phyloP scores from a whole-genome alignment of 2,329 filamentous ascomycete species.

The Myrmaecium sp. region DNA sequence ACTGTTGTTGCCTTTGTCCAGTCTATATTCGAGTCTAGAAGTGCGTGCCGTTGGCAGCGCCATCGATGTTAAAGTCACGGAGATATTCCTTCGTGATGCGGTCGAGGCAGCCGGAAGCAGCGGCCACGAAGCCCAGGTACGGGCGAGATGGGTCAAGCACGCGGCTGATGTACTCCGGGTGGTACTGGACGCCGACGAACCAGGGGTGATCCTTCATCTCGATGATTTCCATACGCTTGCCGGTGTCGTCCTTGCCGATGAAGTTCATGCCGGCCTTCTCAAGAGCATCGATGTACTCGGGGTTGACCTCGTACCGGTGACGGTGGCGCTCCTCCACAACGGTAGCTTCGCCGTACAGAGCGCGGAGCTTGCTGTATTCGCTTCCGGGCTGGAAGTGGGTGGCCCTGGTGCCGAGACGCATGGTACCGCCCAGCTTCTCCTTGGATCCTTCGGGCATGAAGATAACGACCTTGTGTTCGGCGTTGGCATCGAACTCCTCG shows the following conservation, averaged over 20 bases:
- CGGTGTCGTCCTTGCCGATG: constrained; percentile 62
- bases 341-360: constrained; percentile 45
- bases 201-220: constrained; percentile 72
- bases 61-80: too few relatives aligned
- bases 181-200: constrained; percentile 76
- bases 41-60: too few relatives aligned
- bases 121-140: constrained; percentile 74
- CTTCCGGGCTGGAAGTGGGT: constrained; percentile 59
- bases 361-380: constrained; percentile 64
- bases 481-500: constrained; percentile 39
- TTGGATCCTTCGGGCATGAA: constrained; percentile 84
- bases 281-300: constrained; percentile 52
- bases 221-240: constrained; percentile 66
- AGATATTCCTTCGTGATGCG: constrained; percentile 22
- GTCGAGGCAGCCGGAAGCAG: constrained; percentile 50
- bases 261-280: constrained; percentile 55
- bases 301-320: constrained; percentile 85
- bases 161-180: constrained; percentile 69
- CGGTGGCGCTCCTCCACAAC: constrained; percentile 56
- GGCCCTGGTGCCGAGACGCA: constrained; percentile 63
- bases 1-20: too few relatives aligned
- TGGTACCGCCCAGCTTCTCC: constrained; percentile 66
- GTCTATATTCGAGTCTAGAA: too few relatives aligned
- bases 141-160: constrained; percentile 59
- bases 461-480: constrained; percentile 58